These are phyloP conservation scores for Thelonectria blattea DNA, from an alignment of 2,329 filamentous ascomycete species.

Conservation along the genomic window DNA sequence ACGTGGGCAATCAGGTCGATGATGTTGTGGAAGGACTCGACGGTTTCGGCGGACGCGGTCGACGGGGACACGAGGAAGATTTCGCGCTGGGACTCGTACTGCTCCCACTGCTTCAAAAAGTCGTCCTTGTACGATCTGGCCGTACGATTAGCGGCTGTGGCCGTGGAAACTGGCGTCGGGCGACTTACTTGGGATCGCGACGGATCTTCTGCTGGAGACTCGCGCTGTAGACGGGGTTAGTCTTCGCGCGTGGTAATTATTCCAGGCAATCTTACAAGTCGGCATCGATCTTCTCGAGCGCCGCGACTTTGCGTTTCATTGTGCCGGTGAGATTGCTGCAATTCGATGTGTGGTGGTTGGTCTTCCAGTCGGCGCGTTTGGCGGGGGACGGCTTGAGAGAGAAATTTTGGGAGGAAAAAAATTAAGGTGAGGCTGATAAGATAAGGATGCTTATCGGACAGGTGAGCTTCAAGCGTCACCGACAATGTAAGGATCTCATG, in stretches of 20 bases:
- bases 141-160: conserved; percentile 20
- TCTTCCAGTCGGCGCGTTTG: conserved; percentile 1
- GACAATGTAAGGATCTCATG: too few relatives aligned
- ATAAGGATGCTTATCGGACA: conserved; percentile 14
- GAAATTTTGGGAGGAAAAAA: conserved; percentile 10
- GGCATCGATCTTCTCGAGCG: conserved; percentile 93
- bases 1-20: conserved; percentile 95
- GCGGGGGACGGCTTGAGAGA: conserved; percentile 12
- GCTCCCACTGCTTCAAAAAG: conserved; percentile 84
- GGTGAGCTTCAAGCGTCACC: background rate
- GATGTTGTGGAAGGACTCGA: conserved; percentile 86
- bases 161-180: background rate
- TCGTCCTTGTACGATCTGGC: conserved; percentile 85
- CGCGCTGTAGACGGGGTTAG: conserved; percentile 57
- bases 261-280: conserved; percentile 65
- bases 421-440: background rate
- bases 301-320: conserved; percentile 90
- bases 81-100: conserved; percentile 89
- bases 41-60: conserved; percentile 76
- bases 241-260: background rate
- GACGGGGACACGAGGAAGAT: conserved; percentile 87
- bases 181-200: conserved; percentile 75
- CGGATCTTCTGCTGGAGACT: conserved; percentile 92
- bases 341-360: conserved; percentile 10
- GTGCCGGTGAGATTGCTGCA: conserved; percentile 16